phyloP scores from a whole-genome alignment of 2,329 filamentous ascomycete species.

The Parascedosporium putredinis region DNA sequence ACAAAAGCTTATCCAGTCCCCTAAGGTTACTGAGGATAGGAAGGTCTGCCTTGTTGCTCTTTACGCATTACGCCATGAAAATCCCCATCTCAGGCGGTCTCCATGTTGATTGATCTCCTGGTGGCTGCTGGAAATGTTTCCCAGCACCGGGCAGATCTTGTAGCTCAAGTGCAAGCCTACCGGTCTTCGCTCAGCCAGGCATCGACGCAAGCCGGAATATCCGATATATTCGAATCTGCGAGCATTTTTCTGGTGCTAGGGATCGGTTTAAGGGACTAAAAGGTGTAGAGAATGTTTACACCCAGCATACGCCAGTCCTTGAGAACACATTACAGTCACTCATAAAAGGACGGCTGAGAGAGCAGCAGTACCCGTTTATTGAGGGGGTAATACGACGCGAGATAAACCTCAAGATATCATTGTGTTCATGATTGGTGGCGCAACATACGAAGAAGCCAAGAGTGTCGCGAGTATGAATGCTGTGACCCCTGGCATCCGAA shows the following conservation, averaged over 20 bases:
- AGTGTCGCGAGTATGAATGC: conserved; percentile 93
- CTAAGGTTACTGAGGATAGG: conserved; percentile 64
- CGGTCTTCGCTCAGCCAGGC: conserved; percentile 77
- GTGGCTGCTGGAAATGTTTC: conserved; percentile 74
- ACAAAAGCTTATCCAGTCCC: conserved; percentile 75
- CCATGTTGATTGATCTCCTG: conserved; percentile 79
- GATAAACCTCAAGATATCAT: conserved; percentile 97
- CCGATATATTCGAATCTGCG: conserved; percentile 82
- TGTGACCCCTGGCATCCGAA: conserved; percentile 73
- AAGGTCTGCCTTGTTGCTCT: conserved; percentile 86
- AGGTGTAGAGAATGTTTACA: conserved; percentile 97
- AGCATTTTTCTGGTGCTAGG: conserved; percentile 85
- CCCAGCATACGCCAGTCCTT: conserved; percentile 83
- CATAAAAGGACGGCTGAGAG: conserved; percentile 80
- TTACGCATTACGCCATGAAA: conserved; percentile 93
- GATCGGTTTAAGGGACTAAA: conserved; percentile 90
- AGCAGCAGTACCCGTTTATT: conserved; percentile 86
- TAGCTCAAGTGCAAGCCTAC: conserved; percentile 74
- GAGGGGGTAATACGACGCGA: conserved; percentile 77
- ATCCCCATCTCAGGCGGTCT: conserved; percentile 70
- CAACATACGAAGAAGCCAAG: conserved; percentile 95
- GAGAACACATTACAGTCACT: conserved; percentile 84
- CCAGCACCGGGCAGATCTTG: conserved; percentile 62
- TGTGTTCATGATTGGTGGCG: conserved; percentile 86
- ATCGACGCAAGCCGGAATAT: conserved; percentile 65